A percentile compares a stretch with the other conserved stretches of the same genome.
Evolutionary conservation across 768 basidiomycete species (phyloP).

Genomic region (Pholiota microspora): DNA sequence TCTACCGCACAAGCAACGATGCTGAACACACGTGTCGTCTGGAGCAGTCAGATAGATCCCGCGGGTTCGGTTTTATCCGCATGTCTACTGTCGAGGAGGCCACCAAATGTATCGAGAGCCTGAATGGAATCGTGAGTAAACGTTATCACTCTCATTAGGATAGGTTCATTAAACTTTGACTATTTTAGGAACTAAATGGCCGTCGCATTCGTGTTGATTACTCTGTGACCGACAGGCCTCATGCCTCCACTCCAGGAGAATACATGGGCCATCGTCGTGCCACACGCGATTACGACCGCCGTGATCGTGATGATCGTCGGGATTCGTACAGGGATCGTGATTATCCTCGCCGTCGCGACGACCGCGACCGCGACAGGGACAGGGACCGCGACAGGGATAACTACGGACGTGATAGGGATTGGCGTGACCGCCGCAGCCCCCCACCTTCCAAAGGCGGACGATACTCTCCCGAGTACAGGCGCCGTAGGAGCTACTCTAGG

Average conservation of each 20-base stretch:
- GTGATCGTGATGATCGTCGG: slow-evolving; percentile 32
- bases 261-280: slow-evolving; percentile 92
- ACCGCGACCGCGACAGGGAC: slow-evolving; percentile 53
- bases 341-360: slow-evolving; percentile 37
- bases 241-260: slow-evolving; percentile 95
- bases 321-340: slow-evolving; percentile 36
- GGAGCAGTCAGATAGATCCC: slow-evolving; percentile 84
- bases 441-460: slow-evolving; percentile 59
- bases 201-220: slow-evolving; percentile 97
- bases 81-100: slow-evolving; percentile 93
- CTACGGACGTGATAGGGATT: slow-evolving; percentile 74
- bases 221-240: slow-evolving; percentile 90
- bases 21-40: slow-evolving; percentile 12
- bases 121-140: slow-evolving; percentile 84
- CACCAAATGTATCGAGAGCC: slow-evolving; percentile 77
- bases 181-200: slow-evolving; percentile 81
- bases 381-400: slow-evolving; percentile 56
- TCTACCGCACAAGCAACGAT: not conserved
- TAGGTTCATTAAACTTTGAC: slow-evolving; percentile 8
- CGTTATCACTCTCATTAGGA: not conserved
- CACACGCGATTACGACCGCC: slow-evolving; percentile 34
- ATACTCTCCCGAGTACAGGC: slow-evolving; percentile 76
- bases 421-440: slow-evolving; percentile 80
- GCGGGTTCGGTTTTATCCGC: slow-evolving; percentile 97
- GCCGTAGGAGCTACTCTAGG: slow-evolving; percentile 74